phyloP scores from a whole-genome alignment of 106 monocot genomes.

The Hemerocallis citrina region DNA sequence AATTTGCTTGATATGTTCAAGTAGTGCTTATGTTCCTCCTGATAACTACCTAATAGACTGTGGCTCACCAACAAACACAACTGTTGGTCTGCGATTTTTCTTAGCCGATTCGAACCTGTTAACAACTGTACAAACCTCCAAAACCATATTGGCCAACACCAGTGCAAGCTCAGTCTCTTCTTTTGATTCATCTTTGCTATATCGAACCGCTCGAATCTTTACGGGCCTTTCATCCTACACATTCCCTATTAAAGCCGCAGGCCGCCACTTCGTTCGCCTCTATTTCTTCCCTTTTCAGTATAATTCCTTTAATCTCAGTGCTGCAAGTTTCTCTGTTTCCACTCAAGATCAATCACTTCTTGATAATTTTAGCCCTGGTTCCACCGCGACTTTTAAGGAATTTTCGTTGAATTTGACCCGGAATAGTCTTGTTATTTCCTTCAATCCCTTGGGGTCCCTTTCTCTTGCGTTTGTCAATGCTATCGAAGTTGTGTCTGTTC shows the following conservation, averaged over 20 bases:
- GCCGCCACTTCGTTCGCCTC: constrained; percentile 69
- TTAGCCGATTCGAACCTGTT: constrained; percentile 29
- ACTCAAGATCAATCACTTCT: constrained; percentile 36
- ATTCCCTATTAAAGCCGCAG: constrained; percentile 28
- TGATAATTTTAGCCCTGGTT: constrained; percentile 19
- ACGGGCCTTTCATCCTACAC: constrained; percentile 35
- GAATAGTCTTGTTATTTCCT: constrained; percentile 27
- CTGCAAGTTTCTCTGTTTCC: constrained; percentile 38
- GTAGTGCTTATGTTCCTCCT: constrained; percentile 32
- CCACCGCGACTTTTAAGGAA: constrained; percentile 29
- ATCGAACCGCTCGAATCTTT: constrained; percentile 61
- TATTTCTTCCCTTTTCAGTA: constrained; percentile 62
- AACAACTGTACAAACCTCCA: constrained; percentile 23
- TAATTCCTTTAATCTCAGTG: constrained; percentile 35
- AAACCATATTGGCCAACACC: constrained; percentile 26
- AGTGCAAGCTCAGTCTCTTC: constrained; percentile 20
- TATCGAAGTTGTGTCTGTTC: constrained; percentile 65
- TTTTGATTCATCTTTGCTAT: constrained; percentile 20
- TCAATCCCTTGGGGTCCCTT: constrained; percentile 24
- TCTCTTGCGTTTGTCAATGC: constrained; percentile 58
- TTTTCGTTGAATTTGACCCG: constrained; percentile 34
- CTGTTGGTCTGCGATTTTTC: constrained; percentile 29
- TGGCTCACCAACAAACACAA: constrained; percentile 42
- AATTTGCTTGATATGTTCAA: neutral
- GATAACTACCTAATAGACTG: constrained; percentile 83